Conservation (phyloP, 2,329 filamentous ascomycete species). For the Penicillium rolfsii region DNA sequence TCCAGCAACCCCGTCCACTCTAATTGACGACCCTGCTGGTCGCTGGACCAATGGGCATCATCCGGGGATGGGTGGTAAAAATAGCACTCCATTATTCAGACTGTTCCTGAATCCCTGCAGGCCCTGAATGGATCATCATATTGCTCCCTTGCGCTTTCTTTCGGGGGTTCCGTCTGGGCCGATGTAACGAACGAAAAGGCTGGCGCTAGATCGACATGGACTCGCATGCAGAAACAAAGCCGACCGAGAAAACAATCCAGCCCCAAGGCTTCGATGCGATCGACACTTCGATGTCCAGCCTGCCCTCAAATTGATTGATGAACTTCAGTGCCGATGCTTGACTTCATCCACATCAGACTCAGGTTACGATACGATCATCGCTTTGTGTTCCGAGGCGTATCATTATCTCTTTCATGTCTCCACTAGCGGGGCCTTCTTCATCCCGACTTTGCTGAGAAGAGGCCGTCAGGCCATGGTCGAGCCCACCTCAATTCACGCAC, state of each 20-base stretch:
- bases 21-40: not conserved
- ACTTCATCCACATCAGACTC: not conserved
- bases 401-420: not conserved
- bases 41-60: slow-evolving; percentile 1
- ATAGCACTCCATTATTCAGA: slow-evolving; percentile 1
- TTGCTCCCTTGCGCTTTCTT: slow-evolving; percentile 1
- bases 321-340: slow-evolving; percentile 4
- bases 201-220: slow-evolving; percentile 14
- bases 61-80: not conserved
- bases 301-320: not conserved
- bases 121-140: not conserved
- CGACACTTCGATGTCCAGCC: not conserved
- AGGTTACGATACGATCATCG: not conserved
- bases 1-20: not conserved
- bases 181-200: not conserved
- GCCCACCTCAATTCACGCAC: not conserved
- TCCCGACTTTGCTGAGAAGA: not conserved
- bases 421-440: not conserved
- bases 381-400: not conserved
- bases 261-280: not conserved
- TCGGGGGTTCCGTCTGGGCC: not conserved
- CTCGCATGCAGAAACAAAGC: slow-evolving; percentile 1
- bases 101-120: not conserved
- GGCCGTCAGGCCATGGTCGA: not conserved
- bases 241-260: not conserved